Base-by-base conservation (phyloP, 768 basidiomycete genomes). In the Rhodotorula kratochvilovae region DNA sequence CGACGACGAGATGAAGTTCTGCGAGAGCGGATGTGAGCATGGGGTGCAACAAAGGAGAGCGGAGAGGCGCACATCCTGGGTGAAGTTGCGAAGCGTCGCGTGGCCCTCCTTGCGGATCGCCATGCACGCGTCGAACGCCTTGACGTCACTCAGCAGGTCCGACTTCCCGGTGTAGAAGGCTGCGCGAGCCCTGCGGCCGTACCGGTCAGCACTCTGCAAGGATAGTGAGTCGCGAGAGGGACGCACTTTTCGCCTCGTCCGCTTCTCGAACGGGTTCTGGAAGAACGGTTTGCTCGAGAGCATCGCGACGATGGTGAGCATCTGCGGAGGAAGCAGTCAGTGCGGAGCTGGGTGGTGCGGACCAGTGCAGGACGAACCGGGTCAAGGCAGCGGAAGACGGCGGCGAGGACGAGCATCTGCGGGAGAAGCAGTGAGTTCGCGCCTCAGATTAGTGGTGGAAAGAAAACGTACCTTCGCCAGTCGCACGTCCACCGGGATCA, bases 211-310 rank as follows among this genome's bases (percentile, higher is more conserved):
- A 4, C 2, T 0, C 4, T 39, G 2, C 7, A 17, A 33, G 17
- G 2, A n/a, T n/a, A 58, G 54, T 60, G 50, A 29, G 42, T 27
- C 27, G 21, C 63, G 36, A 31, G 5, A 61, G 10, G 42, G 21
- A 72, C 85, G 66, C 78, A 92, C 91, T 83, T 35, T 83, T 84
- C 2, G 90, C 88, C 75, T 91, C 90, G 25, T 95, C 89, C 91
- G 85, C 78, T 88, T 89, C 39, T 94, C 92, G 79, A 89, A 83
- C 0, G 92, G 91, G 70, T 81, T 90, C 21, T 87, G 74, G 81
- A 96, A 97, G 59, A 97, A 80, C 1, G 93, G 89, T 77, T 94
- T 97, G 8, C 89, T 90, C 4, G 92, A 94, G 46, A 97, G 81
- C 69, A 86, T 83, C 27, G 92, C 91, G 0, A 88, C 89, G 45